Percentiles rank a stretch among this genome's conserved stretches.
Conservation (phyloP, 805 yeast species). For the Yamadazyma olivae region DNA sequence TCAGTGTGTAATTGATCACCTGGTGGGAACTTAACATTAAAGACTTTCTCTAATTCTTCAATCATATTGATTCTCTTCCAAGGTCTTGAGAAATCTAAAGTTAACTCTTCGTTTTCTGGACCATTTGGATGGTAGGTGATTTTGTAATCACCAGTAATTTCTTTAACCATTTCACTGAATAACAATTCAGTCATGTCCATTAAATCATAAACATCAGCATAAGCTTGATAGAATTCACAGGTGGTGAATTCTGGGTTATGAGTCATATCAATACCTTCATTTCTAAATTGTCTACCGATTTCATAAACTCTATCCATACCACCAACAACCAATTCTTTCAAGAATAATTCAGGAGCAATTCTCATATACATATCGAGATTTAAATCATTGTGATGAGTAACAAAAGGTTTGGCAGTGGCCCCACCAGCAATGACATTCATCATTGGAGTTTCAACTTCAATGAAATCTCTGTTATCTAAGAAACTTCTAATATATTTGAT, state of each 20-base stretch:
- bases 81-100: constrained; percentile 89
- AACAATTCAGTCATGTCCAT: constrained; percentile 93
- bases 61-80: constrained; percentile 99
- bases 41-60: constrained; percentile 86
- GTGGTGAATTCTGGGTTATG: constrained; percentile 99
- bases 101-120: constrained; percentile 74
- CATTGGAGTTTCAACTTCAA: constrained; percentile 99
- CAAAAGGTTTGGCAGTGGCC: constrained; percentile 98
- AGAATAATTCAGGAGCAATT: constrained; percentile 95
- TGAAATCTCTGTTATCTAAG: constrained; percentile 79
- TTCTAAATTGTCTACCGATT: constrained; percentile 98
- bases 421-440: constrained; percentile 99
- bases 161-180: constrained; percentile 96
- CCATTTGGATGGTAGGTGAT: constrained; percentile 92
- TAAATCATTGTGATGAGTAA: constrained; percentile 95
- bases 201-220: constrained; percentile 93
- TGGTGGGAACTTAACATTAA: constrained; percentile 87
- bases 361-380: constrained; percentile 97
- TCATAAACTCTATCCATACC: constrained; percentile 98
- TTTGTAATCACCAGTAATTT: constrained; percentile 85
- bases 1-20: constrained; percentile 93
- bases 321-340: constrained; percentile 96
- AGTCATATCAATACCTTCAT: constrained; percentile 97
- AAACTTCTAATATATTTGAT: constrained; percentile 84
- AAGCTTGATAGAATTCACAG: constrained; percentile 97